Evolutionary conservation across 2,329 filamentous ascomycete genomes (phyloP), one percentile per base, ranked within the genome.

Genomic region (Trichoderma sp.): DNA sequence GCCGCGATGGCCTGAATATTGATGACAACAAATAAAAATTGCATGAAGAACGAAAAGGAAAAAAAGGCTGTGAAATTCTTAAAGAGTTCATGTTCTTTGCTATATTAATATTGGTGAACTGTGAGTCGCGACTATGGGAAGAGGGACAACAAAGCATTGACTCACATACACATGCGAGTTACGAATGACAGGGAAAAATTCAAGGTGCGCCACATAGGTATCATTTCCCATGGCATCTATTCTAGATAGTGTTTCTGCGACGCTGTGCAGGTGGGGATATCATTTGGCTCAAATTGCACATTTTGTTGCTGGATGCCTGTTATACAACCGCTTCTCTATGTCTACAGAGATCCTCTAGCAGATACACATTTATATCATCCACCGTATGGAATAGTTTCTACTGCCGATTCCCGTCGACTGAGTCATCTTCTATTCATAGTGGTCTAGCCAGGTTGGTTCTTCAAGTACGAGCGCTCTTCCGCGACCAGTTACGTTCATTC

Each of bases 91-190:
- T 18, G 1, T 30, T 6, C 16, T 43, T 32, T 43, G 26, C 46
- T 49, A 18, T 2, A 10, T n/a, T 8, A 16, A 18, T 30, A n/a
- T 43, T 64, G 60, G 2, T 2, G 10, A 13, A 26, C 60, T 24
- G 60, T 64, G 60, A 64, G 24, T 55, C 6, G 60, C 28, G 3
- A 18, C 51, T 18, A 1, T 43, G 14, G 11, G 14, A 1, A 18
- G 16, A 16, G 1, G 4, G 39, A 3, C 16, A 43, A 54, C 24
- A 28, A 24, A 54, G 32, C 60, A 64, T 43, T 64, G 60, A 64
- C 49, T 64, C 60, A 64, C 60, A 28, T 13, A 64, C 49, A 39
- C 18, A 54, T 55, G 39, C 39, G 16, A 43, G n/a, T 43, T 43
- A 43, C 18, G 18, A 43, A 43, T 10, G 16, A 7, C 39, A 10